Evolutionary conservation across 176 grass and related monocot species (phyloP), one percentile per base, ranked within the genome.

Genomic region (Ananas comosus): DNA sequence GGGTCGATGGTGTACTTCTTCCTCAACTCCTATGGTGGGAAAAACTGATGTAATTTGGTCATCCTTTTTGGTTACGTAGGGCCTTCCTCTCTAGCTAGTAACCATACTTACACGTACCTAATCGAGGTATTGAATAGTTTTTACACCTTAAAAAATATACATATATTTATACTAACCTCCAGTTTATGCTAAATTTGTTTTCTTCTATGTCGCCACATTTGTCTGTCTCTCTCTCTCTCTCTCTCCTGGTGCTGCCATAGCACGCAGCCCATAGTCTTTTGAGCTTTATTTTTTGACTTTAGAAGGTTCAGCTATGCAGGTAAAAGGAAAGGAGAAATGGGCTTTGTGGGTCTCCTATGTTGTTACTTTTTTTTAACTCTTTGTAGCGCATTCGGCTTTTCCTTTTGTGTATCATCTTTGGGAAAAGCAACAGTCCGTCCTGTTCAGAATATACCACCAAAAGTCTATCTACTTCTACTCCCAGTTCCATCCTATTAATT

Each of bases 271-370:
- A 21, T 12, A 21, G 21, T 29, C 10, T 73, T 13, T 2, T 6
- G 27, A 13, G 71, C 9, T 16, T 42, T 42, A 10, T 63, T 63
- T 13, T 65, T 51, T 49, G n/a, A 27, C 48, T 67, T 56, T 76
- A 17, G 64, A 76, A 76, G 64, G 23, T 67, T 57, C 74, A 56
- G 74, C 56, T 48, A 66, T 49, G 53, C 51, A 69, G 48, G 66
- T 50, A 59, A 69, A 69, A 21, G 16, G 48, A 11, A 14, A 17
- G 49, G 49, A n/a, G 33, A 7, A 42, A 42, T 50, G 21, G 69
- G 12, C 16, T 49, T 65, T 52, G 27, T 68, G 65, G 65, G 65
- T 50, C 53, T 50, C 73, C 27, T 18, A 24, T 54, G 72, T 65
- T 61, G 56, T 13, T 12, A 28, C 25, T 53, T 54, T 75, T 75